A percentile compares a stretch with the other conserved stretches of the same genome.
Conservation (phyloP, 106 monocot genomes). For the Allium fistulosum region DNA sequence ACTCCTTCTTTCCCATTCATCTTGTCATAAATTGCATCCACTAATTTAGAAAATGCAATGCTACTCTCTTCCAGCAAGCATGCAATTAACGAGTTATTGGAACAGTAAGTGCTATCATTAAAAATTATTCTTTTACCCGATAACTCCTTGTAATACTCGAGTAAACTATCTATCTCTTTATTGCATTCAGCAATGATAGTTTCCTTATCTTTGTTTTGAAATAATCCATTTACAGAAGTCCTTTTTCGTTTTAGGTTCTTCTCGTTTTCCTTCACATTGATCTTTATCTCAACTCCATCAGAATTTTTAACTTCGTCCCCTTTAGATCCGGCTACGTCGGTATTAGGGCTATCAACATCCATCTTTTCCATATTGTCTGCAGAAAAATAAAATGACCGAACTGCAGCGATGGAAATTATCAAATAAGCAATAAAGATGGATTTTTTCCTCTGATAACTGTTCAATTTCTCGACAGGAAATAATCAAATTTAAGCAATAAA, state of each 20-base stretch:
- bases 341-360: too few relatives aligned
- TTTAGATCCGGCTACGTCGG: too few relatives aligned
- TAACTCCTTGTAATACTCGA: conserved; percentile 56
- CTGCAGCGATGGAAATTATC: too few relatives aligned
- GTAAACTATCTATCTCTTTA: conserved; percentile 47
- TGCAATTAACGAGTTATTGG: conserved; percentile 40
- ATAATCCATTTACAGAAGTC: conserved; percentile 17
- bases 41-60: conserved; percentile 64
- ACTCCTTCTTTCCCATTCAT: conserved; percentile 47
- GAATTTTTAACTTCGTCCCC: too few relatives aligned
- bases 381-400: too few relatives aligned
- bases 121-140: conserved; percentile 22
- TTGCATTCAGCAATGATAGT: conserved; percentile 20
- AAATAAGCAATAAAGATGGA: too few relatives aligned
- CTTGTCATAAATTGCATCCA: conserved; percentile 55
- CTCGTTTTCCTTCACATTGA: conserved; percentile 2
- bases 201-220: conserved; percentile 19
- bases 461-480: too few relatives aligned
- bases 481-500: too few relatives aligned
- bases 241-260: conserved; percentile 40
- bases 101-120: conserved; percentile 18
- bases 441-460: too few relatives aligned
- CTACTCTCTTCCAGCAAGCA: conserved; percentile 76
- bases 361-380: too few relatives aligned
- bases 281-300: neutral